These are phyloP conservation scores for Podosphaera xanthii DNA, from an alignment of 2,329 filamentous ascomycete species.

Conservation along the genomic window DNA sequence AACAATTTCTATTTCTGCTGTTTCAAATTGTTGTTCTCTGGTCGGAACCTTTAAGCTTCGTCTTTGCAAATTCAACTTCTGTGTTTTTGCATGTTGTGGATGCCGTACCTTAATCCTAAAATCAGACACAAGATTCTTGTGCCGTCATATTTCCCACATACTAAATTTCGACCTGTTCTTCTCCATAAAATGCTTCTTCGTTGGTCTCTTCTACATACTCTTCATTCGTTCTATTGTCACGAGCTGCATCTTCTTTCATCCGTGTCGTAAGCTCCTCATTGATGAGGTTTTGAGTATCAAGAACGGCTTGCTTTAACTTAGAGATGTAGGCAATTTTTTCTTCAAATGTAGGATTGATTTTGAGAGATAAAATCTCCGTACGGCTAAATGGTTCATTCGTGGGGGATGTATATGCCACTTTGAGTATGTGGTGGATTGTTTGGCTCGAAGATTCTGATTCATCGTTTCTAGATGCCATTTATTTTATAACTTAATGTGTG, in stretches of 20 bases:
- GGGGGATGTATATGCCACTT: neutral
- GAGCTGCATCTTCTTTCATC: slow-evolving; percentile 2
- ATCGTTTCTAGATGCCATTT: neutral
- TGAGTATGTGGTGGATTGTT: neutral
- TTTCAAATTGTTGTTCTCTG: too few species aligned
- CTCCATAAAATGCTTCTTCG: neutral
- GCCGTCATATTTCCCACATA: too few species aligned
- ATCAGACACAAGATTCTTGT: too few species aligned
- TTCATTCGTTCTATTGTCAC: neutral
- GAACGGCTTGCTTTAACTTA: neutral
- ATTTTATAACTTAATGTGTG: neutral
- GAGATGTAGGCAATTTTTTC: neutral
- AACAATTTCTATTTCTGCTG: too few species aligned
- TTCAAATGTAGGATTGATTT: neutral
- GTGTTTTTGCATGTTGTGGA: too few species aligned
- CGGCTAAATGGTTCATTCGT: neutral
- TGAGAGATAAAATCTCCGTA: neutral
- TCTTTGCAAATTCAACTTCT: too few species aligned
- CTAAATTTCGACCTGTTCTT: neutral
- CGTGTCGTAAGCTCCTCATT: slow-evolving; percentile 1
- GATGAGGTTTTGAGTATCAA: neutral
- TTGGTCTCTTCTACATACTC: neutral
- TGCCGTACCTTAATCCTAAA: too few species aligned
- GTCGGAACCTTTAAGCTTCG: too few species aligned
- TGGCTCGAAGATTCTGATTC: neutral